phyloP scores from a whole-genome alignment of 208 protist species.

The Acanthamoeba rhysodes region DNA sequence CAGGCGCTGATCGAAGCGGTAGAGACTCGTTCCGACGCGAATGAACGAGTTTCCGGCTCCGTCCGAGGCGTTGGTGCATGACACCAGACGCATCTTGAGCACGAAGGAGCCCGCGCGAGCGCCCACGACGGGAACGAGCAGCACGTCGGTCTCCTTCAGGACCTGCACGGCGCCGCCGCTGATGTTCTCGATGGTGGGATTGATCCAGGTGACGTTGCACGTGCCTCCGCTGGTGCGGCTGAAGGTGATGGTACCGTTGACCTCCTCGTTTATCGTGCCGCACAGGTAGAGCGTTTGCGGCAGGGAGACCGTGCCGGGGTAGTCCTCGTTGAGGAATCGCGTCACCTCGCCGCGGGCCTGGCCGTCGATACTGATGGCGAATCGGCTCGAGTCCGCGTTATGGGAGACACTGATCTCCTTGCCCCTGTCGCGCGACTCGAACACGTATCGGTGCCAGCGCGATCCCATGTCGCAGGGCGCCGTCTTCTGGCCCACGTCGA shows the following conservation, averaged over 20 bases:
- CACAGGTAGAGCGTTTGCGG: conserved; percentile 15
- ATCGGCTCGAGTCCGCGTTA: neutral
- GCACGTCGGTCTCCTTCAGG: neutral
- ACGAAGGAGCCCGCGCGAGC: conserved; percentile 30
- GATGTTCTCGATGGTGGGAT: conserved; percentile 8
- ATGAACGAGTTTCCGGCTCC: conserved; percentile 51
- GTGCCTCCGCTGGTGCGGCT: neutral
- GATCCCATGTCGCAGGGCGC: conserved; percentile 34
- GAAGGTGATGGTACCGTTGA: conserved; percentile 36
- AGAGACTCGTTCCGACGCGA: conserved; percentile 13
- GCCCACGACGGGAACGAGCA: conserved; percentile 12
- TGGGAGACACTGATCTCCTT: neutral
- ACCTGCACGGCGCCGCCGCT: neutral
- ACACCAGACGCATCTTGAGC: neutral
- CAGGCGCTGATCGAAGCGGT: conserved; percentile 51
- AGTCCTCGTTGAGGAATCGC: neutral
- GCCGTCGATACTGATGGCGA: conserved; percentile 44
- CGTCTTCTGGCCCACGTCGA: neutral
- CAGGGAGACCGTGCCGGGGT: neutral
- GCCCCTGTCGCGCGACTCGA: neutral
- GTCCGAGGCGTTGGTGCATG: neutral
- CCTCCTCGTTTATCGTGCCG: conserved; percentile 26
- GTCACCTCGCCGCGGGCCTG: neutral
- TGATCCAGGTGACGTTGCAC: conserved; percentile 25
- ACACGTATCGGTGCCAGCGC: conserved; percentile 49